These are phyloP conservation scores for Eutypa lata DNA, from an alignment of 2,329 filamentous ascomycete genomes.

Conservation along the genomic window DNA sequence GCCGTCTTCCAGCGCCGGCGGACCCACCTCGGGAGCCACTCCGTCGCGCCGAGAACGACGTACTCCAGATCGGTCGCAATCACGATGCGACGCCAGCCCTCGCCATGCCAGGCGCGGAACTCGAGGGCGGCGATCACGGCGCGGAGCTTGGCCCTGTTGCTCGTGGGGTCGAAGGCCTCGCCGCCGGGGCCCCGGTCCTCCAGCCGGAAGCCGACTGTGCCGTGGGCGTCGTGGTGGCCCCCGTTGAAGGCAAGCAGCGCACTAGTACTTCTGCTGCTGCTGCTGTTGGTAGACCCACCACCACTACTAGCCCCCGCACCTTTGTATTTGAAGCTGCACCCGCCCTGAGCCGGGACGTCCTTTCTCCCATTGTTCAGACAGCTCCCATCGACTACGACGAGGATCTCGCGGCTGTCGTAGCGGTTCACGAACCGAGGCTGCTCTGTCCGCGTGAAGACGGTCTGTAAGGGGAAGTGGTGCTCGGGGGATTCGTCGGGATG, in stretches of 20 bases:
- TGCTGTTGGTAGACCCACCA: no score
- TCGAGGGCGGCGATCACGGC: slow-evolving; percentile 20
- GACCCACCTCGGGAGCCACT: slow-evolving; percentile 38
- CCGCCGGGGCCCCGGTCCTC: slow-evolving; percentile 31
- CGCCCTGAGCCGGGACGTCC: slow-evolving; percentile 14
- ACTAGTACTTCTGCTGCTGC: background rate
- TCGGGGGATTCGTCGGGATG: slow-evolving; percentile 26
- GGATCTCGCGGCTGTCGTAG: slow-evolving; percentile 32
- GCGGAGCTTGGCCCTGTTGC: slow-evolving; percentile 42
- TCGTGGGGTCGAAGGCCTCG: slow-evolving; percentile 26
- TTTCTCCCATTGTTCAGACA: slow-evolving; percentile 36
- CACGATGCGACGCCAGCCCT: slow-evolving; percentile 39
- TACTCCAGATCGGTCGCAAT: slow-evolving; percentile 47
- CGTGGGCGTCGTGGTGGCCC: background rate
- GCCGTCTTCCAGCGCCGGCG: slow-evolving; percentile 33
- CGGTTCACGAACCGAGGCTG: slow-evolving; percentile 32
- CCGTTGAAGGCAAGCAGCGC: background rate
- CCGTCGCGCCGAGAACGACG: slow-evolving; percentile 38
- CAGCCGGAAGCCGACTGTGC: slow-evolving; percentile 24
- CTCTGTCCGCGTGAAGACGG: slow-evolving; percentile 17
- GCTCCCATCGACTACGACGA: slow-evolving; percentile 39
- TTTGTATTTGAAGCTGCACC: slow-evolving; percentile 30
- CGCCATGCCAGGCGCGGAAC: slow-evolving; percentile 34
- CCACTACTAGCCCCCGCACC: slow-evolving; percentile 11
- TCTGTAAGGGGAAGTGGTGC: slow-evolving; percentile 31